These are phyloP conservation scores for Fusarium sp. DNA, from an alignment of 2,329 filamentous ascomycete genomes.

Conservation along the genomic window DNA sequence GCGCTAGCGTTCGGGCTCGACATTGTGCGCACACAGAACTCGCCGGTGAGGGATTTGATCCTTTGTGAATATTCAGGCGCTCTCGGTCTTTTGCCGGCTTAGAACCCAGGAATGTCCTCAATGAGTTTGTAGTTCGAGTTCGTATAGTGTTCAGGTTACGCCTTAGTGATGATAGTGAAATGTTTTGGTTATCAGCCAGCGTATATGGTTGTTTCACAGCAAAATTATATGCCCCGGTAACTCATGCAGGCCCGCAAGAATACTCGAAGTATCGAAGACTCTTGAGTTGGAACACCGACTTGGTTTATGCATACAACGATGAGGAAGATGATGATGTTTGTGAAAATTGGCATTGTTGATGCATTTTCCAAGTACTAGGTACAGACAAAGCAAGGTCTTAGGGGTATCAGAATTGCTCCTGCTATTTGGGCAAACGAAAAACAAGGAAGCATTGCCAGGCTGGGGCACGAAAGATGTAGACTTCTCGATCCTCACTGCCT, in stretches of 20 bases:
- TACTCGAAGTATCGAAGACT: background rate
- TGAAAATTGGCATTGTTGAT: conserved; percentile 3
- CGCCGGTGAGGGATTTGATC: background rate
- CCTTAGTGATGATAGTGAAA: background rate
- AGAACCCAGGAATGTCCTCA: background rate
- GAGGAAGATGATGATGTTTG: conserved; percentile 3
- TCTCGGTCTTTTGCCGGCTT: background rate
- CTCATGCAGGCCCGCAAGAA: conserved; percentile 4
- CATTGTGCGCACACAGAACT: conserved; percentile 51
- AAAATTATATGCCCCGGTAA: conserved; percentile 1
- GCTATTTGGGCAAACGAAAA: conserved; percentile 8
- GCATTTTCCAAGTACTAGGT: background rate
- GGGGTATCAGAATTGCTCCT: conserved; percentile 45
- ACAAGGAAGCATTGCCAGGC: background rate
- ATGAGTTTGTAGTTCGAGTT: background rate
- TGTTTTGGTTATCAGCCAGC: background rate
- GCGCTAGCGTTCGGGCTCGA: conserved; percentile 50
- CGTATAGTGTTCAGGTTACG: background rate
- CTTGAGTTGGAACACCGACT: conserved; percentile 1
- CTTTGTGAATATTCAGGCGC: background rate
- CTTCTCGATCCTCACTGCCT: background rate
- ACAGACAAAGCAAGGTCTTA: conserved; percentile 7
- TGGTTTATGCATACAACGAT: conserved; percentile 17
- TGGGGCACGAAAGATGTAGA: background rate
- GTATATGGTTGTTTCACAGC: background rate